phyloP scores from a whole-genome alignment of 2,329 filamentous ascomycete species.

The Pseudogymnoascus sp. region DNA sequence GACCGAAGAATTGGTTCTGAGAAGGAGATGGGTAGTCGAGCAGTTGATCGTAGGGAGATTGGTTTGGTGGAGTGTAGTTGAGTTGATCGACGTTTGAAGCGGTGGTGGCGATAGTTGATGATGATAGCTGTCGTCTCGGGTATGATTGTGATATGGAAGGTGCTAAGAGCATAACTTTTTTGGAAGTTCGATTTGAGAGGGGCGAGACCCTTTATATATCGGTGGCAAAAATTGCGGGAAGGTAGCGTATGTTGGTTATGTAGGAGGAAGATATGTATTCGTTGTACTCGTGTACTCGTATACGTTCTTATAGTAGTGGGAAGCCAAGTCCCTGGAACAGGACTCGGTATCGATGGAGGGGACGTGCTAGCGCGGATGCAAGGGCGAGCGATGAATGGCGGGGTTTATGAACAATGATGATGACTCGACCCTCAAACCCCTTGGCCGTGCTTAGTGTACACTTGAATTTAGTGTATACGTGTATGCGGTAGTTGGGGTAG shows the following conservation, averaged over 20 bases:
- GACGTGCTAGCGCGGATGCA: not conserved
- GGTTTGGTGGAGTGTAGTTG: not conserved
- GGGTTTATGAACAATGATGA: not conserved
- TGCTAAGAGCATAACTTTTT: conserved; percentile 7
- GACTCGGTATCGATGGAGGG: not conserved
- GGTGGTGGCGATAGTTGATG: not conserved
- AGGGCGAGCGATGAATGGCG: not conserved
- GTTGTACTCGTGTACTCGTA: not conserved
- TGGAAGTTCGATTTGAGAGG: not conserved
- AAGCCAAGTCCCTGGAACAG: not conserved
- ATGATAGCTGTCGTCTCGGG: conserved; percentile 2
- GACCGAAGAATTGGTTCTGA: not conserved
- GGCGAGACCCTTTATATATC: conserved; percentile 6
- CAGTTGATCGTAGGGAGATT: not conserved
- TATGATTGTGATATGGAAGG: not conserved
- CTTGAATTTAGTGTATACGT: not conserved
- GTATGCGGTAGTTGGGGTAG: not conserved
- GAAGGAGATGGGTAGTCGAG: not conserved
- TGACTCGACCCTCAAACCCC: not conserved
- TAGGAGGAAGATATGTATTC: not conserved
- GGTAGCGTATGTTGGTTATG: not conserved
- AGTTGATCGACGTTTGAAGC: not conserved
- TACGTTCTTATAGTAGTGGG: not conserved
- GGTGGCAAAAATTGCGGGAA: not conserved
- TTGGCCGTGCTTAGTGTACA: conserved; percentile 7